Evolutionary conservation across 208 protist species (phyloP), one percentile per base, ranked within the genome.

Genomic region (Sergeia podlipaevii): DNA sequence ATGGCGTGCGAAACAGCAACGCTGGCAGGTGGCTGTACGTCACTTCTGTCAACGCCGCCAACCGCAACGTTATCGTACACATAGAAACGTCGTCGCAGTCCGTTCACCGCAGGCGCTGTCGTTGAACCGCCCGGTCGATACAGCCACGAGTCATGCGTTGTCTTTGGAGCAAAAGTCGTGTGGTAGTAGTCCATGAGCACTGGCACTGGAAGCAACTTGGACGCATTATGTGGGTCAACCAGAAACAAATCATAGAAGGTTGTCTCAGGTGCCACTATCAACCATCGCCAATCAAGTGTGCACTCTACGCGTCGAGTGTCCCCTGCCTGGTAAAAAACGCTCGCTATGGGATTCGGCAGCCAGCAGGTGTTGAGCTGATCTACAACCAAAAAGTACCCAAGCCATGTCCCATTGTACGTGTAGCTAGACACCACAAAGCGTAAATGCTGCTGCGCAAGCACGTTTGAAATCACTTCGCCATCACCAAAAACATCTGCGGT

Each of bases 61-160:
- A n/a, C n/a, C n/a, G n/a, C n/a, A n/a, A 87, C 56, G 55, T 84
- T 88, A 58, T 88, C 83, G 60, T 84, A 88, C n/a, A 79, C 47
- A 52, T 80, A 80, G 38, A 90, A 85, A 2, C 87, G 76, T 15
- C 77, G 74, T 18, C 64, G 56, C 20, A 82, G 72, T 2, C 68
- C 58, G 27, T 61, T 37, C 7, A 39, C 23, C 13, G 24, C 39
- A 13, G 47, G 38, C 20, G 24, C 20, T n/a, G 21, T 17, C 2
- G 57, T 30, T 24, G 47, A 32, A 24, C 48, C 55, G 2, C 27
- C 47, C 1, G 43, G 34, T 18, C 70, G 60, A 44, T 76, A 77
- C 4, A 81, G 26, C 55, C 67, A 77, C 24, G 52, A 21, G 53
- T 85, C 73, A 38, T 55, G 29, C 1, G 79, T 45, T 17, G 45